A percentile compares a stretch with the other conserved stretches of the same genome.
These are phyloP conservation scores for Sugiyamaella americana DNA, from an alignment of 805 yeast genomes.

Conservation along the genomic window DNA sequence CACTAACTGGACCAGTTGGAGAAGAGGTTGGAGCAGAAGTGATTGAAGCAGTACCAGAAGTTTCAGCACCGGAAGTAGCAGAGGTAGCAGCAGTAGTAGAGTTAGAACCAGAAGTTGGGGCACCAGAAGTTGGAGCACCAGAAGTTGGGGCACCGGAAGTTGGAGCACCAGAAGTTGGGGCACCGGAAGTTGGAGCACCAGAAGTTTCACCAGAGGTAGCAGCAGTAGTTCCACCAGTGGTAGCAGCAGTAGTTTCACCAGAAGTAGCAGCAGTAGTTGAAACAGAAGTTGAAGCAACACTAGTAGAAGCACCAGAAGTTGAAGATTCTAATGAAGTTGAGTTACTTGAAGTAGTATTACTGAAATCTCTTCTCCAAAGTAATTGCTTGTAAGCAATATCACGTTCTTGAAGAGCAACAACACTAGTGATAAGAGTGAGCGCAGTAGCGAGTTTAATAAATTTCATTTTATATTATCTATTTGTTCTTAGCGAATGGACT, in stretches of 20 bases:
- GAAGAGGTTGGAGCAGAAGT: background rate
- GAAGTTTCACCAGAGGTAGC: conserved; percentile 7
- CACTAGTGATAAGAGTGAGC: background rate
- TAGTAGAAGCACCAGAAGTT: conserved; percentile 4
- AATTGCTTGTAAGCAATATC: background rate
- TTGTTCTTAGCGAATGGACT: no score
- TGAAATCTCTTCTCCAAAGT: background rate
- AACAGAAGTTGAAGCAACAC: conserved; percentile 5
- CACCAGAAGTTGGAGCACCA: conserved; percentile 4
- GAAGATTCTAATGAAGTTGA: background rate
- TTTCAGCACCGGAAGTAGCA: background rate
- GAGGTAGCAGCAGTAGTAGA: background rate
- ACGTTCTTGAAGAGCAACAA: background rate
- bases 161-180: conserved; percentile 6
- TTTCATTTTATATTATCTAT: background rate
- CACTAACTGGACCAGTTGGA: background rate
- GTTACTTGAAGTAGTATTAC: background rate
- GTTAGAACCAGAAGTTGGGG: background rate
- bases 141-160: conserved; percentile 1
- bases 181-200: conserved; percentile 7
- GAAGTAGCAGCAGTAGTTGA: conserved; percentile 7
- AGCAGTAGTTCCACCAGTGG: conserved; percentile 2
- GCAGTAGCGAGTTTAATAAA: background rate
- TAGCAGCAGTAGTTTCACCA: background rate
- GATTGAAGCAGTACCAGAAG: background rate